Evolutionary conservation across 2,329 filamentous ascomycete genomes (phyloP).

Genomic region (Arachnopeziza araneosa): DNA sequence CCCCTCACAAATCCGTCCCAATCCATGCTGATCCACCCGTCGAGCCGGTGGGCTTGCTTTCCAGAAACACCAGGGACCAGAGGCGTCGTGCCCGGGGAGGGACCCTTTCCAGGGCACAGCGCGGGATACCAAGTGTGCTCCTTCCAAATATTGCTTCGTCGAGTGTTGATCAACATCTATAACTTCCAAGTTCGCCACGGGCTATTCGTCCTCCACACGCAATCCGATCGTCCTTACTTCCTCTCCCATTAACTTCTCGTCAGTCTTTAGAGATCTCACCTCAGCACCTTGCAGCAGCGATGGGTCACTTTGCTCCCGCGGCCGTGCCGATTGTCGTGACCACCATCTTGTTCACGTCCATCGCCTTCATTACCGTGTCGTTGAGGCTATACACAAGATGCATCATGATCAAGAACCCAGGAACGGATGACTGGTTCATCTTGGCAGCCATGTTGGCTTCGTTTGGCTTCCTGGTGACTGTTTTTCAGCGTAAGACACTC

Average conservation of each 20-base stretch:
- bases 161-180: background rate
- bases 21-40: too few relatives aligned
- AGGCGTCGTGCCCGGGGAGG: too few relatives aligned
- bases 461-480: background rate
- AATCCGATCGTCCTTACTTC: background rate
- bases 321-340: background rate
- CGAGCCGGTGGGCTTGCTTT: too few relatives aligned
- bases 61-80: too few relatives aligned
- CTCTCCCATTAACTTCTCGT: background rate
- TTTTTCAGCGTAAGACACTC: background rate
- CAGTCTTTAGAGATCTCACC: background rate
- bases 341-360: slow-evolving; percentile 1
- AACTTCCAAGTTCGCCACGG: background rate
- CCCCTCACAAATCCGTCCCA: too few relatives aligned
- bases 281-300: background rate
- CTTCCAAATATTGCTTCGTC: too few relatives aligned
- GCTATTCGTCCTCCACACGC: background rate
- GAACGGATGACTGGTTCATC: slow-evolving; percentile 2
- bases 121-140: too few relatives aligned
- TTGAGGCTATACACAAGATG: slow-evolving; percentile 4
- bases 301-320: background rate
- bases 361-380: background rate
- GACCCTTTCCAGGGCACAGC: too few relatives aligned
- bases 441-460: background rate
- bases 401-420: slow-evolving; percentile 4